Conservation (phyloP, 345 rosid genomes). For the Populus davidiana region DNA sequence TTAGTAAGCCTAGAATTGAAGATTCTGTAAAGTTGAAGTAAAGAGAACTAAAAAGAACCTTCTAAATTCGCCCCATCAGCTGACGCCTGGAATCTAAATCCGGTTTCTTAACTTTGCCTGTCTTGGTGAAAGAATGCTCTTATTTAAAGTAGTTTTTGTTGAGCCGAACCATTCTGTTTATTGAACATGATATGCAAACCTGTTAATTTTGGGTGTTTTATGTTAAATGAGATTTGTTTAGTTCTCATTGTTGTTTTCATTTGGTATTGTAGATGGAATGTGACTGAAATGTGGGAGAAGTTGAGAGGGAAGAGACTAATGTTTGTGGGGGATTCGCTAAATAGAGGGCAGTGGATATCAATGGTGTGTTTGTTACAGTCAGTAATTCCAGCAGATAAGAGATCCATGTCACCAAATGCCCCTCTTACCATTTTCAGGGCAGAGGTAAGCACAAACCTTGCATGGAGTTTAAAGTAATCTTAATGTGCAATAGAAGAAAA, state of each 20-base stretch:
- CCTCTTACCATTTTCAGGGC: constrained; percentile 85
- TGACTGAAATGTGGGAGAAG: constrained; percentile 87
- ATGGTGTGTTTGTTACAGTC: constrained; percentile 90
- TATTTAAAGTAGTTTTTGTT: neutral
- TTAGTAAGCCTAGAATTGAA: neutral
- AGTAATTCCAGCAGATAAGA: constrained; percentile 63
- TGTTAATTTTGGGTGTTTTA: neutral
- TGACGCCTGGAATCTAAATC: too few relatives aligned
- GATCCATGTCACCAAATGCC: constrained; percentile 87
- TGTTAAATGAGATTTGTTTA: neutral
- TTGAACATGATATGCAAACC: neutral
- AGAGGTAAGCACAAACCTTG: constrained; percentile 48
- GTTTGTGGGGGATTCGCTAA: constrained; percentile 96
- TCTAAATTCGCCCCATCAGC: neutral
- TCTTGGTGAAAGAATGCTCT: too few relatives aligned
- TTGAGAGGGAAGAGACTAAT: constrained; percentile 87
- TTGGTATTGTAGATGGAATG: constrained; percentile 66
- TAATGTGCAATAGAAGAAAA: too few relatives aligned
- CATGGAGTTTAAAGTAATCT: too few relatives aligned
- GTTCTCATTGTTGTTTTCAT: neutral
- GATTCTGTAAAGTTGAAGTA: neutral
- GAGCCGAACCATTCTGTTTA: neutral
- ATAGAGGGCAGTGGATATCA: constrained; percentile 99
- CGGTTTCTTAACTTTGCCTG: too few relatives aligned
- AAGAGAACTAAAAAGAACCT: neutral